Conservation (phyloP, 768 basidiomycete genomes). For the Cantharellus anzutake region DNA sequence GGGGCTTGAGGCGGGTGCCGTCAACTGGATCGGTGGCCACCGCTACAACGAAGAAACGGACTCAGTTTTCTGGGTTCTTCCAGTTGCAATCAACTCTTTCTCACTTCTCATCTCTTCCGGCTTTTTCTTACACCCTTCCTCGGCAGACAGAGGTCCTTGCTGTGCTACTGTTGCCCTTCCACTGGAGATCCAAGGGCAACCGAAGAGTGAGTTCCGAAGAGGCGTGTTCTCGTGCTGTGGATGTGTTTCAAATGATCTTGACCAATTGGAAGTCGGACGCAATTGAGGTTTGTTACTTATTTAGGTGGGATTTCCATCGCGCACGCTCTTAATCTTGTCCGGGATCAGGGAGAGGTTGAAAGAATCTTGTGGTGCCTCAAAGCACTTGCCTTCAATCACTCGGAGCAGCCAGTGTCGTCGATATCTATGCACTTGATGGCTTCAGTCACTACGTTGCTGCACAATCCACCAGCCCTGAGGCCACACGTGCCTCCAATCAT, state of each 20-base stretch:
- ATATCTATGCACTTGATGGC: background rate
- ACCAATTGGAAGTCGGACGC: conserved; percentile 37
- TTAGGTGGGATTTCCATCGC: background rate
- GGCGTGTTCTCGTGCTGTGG: conserved; percentile 36
- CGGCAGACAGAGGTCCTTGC: conserved; percentile 41
- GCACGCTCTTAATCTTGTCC: background rate
- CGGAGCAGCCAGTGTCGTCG: background rate
- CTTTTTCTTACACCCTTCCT: conserved; percentile 12
- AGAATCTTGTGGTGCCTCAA: conserved; percentile 55
- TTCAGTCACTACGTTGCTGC: conserved; percentile 11
- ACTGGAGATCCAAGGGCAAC: background rate
- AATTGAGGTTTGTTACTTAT: conserved; percentile 27
- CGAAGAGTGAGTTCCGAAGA: conserved; percentile 19
- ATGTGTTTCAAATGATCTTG: conserved; percentile 38
- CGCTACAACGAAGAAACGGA: background rate
- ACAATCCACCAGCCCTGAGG: conserved; percentile 19
- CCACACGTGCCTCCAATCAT: background rate
- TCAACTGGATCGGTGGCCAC: background rate
- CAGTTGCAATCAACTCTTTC: conserved; percentile 18
- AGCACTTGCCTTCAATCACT: conserved; percentile 25
- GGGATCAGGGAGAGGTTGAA: conserved; percentile 26
- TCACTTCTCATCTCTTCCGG: conserved; percentile 22
- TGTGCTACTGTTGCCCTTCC: conserved; percentile 30
- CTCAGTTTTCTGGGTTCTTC: background rate
- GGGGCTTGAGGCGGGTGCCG: background rate